phyloP scores from a whole-genome alignment of 148 eudicot species.

The Bassia scoparia region DNA sequence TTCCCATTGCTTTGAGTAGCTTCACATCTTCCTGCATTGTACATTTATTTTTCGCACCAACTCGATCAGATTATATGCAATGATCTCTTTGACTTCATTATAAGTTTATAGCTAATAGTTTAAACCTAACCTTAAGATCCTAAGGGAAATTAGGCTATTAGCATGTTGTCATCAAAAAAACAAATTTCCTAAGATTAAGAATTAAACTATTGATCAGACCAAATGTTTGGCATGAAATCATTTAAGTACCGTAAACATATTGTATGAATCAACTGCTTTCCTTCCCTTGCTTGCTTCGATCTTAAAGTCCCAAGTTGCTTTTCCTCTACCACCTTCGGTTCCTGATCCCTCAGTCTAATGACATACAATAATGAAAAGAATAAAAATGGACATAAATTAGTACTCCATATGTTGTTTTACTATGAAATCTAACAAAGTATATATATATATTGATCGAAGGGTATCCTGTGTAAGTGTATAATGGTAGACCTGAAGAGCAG shows the following conservation, averaged over 20 bases:
- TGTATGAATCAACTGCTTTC: conserved; percentile 14
- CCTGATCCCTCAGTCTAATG: conserved; percentile 17
- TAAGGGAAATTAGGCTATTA: no score
- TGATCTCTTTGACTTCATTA: no score
- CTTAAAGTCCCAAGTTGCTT: conserved; percentile 18
- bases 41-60: not conserved
- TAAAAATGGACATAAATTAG: no score
- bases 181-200: no score
- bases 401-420: no score
- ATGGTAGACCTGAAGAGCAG: not conserved
- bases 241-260: conserved; percentile 1
- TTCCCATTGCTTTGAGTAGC: conserved; percentile 27
- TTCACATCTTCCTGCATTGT: conserved; percentile 32
- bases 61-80: no score
- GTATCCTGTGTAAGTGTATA: no score
- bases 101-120: no score
- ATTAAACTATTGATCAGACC: not conserved
- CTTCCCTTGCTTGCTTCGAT: conserved; percentile 5
- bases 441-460: no score
- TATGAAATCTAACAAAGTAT: no score
- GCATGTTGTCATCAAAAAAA: no score
- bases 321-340: conserved; percentile 21
- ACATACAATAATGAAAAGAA: not conserved
- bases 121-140: no score
- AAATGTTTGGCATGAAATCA: not conserved